Conservation (phyloP, 169 alveolate species). For the Theileria equi region DNA sequence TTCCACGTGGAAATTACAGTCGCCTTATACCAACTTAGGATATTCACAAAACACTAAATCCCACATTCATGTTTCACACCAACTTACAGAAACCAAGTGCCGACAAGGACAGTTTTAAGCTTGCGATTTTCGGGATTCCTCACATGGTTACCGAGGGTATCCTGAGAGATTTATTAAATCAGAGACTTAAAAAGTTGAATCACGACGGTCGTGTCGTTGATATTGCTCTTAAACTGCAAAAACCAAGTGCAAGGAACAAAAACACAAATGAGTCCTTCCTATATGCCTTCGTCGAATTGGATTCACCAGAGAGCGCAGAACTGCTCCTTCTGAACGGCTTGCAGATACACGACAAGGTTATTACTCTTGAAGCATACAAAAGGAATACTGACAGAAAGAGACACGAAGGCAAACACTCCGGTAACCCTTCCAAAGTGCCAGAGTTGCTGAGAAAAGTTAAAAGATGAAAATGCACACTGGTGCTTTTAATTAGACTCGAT, state of each 20-base stretch:
- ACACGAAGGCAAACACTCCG: too few species aligned
- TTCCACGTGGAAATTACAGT: too few species aligned
- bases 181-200: conserved; percentile 16
- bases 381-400: conserved; percentile 15
- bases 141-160: conserved; percentile 29
- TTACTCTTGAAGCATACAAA: conserved; percentile 36
- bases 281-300: conserved; percentile 39
- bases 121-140: conserved; percentile 56
- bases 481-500: background rate
- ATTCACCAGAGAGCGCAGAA: conserved; percentile 38
- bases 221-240: background rate
- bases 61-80: background rate
- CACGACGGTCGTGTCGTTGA: conserved; percentile 26
- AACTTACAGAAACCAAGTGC: background rate
- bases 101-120: conserved; percentile 17
- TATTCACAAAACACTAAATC: background rate
- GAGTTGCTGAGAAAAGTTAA: background rate
- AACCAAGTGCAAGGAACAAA: background rate
- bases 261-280: conserved; percentile 26
- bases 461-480: background rate
- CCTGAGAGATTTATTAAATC: conserved; percentile 15
- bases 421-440: too few species aligned
- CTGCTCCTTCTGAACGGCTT: conserved; percentile 22
- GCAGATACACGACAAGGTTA: conserved; percentile 13
- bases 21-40: too few species aligned